These are phyloP conservation scores for Primulina eburnea DNA, from an alignment of 257 asterid genomes.

Conservation along the genomic window DNA sequence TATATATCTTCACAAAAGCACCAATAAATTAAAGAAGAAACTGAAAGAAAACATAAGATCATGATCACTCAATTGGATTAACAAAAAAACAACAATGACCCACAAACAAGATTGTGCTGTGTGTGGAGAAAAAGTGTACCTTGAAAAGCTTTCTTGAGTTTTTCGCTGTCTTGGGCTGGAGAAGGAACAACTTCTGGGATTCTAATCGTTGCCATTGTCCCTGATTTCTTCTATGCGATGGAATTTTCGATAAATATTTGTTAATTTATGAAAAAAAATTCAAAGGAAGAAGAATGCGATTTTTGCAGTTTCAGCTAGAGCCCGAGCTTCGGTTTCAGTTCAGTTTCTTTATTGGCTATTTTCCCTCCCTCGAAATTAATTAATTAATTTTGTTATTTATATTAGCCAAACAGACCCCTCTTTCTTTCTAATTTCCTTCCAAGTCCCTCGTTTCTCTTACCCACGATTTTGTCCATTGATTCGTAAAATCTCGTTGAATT, in stretches of 20 bases:
- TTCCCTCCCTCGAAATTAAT: too few species aligned
- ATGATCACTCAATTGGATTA: not conserved
- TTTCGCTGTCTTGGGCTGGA: conserved; percentile 61
- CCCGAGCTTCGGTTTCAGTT: not conserved
- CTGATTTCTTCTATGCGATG: not conserved
- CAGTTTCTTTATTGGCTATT: conserved; percentile 5
- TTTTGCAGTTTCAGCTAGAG: conserved; percentile 17
- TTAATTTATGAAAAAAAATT: not conserved
- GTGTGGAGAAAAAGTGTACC: conserved; percentile 34
- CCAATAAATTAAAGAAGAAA: not conserved
- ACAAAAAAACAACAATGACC: not conserved
- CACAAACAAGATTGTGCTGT: not conserved
- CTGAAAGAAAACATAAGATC: not conserved
- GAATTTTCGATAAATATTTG: not conserved
- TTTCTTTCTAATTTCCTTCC: not conserved
- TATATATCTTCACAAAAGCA: conserved; percentile 5
- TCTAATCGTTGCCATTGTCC: conserved; percentile 53
- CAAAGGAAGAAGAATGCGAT: not conserved
- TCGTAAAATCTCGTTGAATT: too few species aligned
- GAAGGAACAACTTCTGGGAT: conserved; percentile 56
- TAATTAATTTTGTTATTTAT: not conserved
- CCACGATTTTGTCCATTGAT: too few species aligned
- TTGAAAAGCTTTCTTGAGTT: conserved; percentile 47
- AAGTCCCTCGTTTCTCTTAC: too few species aligned
- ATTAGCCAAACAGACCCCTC: conserved; percentile 24